A percentile compares a stretch with the other conserved stretches of the same genome.
Conservation (phyloP, 1,284 basidiomycete genomes). For the Sanghuangporus sanghuang region DNA sequence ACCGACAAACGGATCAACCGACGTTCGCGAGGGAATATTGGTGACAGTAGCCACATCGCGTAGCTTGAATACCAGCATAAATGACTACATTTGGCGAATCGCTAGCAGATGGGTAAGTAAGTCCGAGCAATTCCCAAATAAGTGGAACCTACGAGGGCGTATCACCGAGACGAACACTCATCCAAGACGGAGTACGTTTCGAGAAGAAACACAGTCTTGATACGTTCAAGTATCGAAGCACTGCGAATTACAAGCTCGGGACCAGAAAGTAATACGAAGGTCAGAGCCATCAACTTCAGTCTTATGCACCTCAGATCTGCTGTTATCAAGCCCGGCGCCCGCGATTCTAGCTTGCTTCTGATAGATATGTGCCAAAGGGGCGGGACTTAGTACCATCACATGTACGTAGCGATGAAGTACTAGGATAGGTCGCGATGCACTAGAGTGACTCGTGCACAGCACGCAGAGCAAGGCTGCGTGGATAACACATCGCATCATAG, state of each 20-base stretch:
- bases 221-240: neutral
- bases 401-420: too few species aligned
- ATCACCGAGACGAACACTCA: too few species aligned
- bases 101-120: neutral
- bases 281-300: neutral
- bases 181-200: neutral
- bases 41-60: neutral
- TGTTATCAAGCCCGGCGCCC: neutral
- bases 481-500: neutral
- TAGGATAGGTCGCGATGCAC: neutral
- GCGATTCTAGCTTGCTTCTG: neutral
- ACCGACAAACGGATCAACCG: neutral
- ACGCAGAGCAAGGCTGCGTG: neutral
- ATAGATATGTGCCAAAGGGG: neutral
- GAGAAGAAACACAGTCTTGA: neutral
- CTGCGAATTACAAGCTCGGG: neutral
- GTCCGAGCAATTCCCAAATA: neutral
- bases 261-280: neutral
- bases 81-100: neutral
- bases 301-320: neutral
- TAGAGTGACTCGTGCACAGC: neutral
- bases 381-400: neutral
- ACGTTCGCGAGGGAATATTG: neutral
- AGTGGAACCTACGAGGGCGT: neutral
- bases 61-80: neutral